Conservation (phyloP, 1,139 yeast genomes). For the Scheffersomyces illinoinensis region DNA sequence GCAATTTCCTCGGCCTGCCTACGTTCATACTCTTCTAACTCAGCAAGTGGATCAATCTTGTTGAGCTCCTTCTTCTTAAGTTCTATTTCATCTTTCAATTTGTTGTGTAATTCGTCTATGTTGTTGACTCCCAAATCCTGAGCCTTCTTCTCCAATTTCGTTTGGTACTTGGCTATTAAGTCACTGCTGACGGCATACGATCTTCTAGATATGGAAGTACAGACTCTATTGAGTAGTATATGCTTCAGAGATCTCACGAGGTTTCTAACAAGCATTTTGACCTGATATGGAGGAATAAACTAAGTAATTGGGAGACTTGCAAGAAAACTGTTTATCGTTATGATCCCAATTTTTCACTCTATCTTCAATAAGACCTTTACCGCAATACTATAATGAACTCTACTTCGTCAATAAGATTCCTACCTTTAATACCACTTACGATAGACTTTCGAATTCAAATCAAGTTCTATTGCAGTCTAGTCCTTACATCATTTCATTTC, state of each 20-base stretch:
- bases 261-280: neutral
- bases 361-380: neutral
- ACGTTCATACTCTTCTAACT: constrained; percentile 58
- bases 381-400: neutral
- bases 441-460: no score
- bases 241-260: neutral
- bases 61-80: constrained; percentile 55
- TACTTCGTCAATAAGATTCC: no score
- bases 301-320: neutral
- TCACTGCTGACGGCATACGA: neutral
- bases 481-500: neutral
- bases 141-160: constrained; percentile 39
- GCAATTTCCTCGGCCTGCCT: constrained; percentile 30
- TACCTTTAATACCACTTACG: neutral
- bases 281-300: no score
- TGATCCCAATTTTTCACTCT: neutral
- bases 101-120: constrained; percentile 63
- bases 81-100: constrained; percentile 62
- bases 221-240: neutral
- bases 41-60: constrained; percentile 69
- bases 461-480: no score
- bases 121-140: constrained; percentile 37
- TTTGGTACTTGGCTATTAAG: constrained; percentile 20
- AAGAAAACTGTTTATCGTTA: neutral
- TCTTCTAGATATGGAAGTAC: neutral